Evolutionary conservation across 305 asterid species (phyloP), one percentile per base, ranked within the genome.

Genomic region (Fraxinus nigra): DNA sequence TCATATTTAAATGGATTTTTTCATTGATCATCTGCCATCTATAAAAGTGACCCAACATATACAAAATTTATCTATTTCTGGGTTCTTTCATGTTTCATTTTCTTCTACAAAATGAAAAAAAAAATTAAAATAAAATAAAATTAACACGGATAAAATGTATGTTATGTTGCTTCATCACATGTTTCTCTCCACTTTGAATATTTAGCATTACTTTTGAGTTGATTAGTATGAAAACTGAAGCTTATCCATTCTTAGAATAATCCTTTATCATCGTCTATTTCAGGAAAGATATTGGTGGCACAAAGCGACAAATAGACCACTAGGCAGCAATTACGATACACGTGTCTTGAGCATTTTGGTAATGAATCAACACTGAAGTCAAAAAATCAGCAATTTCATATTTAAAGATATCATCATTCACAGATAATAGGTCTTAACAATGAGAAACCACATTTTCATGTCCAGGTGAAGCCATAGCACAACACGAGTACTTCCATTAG

Each of bases 391-490:
- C 74, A 28, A 59, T 75, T 46, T 56, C 22, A 35, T 35, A 35
- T 26, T 38, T 37, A 34, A 37, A 75, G 7, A 54, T 20, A 9
- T 18, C 37, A 51, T 18, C 13, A 28, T 16, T 51, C 77, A 8
- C n/a, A 59, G 34, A 83, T 77, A n/a, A 24, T 28, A 22, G 48
- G 43, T 22, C 80, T 78, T 63, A 48, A 77, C 56, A 33, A 72
- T 20, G 13, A 59, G 22, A 18, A 78, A 73, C 28, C 26, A 6
- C 70, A 72, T 26, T 48, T 7, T 33, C 16, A 54, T 4, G 37
- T 56, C 70, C 70, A 22, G 30, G 14, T 70, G 22, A 37, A 69
- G 28, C 18, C 77, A 75, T 32, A 18, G 35, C 24, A 22, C 13
- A 46, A 8, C 24, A 51, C 2, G 3, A 33, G 34, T 54, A 5